Evolutionary conservation across 2,329 filamentous ascomycete species (phyloP).

Genomic region (Pseudonectria buxi): DNA sequence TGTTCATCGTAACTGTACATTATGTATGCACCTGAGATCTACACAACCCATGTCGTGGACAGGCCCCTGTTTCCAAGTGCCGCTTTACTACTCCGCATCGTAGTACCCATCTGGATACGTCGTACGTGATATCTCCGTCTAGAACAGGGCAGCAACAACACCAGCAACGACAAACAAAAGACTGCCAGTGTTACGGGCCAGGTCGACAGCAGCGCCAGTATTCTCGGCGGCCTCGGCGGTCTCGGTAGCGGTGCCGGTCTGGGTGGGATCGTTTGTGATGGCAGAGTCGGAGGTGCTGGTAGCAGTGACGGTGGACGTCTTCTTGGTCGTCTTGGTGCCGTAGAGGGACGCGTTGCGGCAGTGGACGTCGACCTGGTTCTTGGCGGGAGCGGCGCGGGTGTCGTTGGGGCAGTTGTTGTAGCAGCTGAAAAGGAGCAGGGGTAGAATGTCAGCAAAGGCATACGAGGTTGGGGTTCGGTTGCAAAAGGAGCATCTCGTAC

Average conservation of each 20-base stretch:
- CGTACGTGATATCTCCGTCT: conserved; percentile 9
- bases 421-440: conserved; percentile 35
- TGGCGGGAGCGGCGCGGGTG: conserved; percentile 26
- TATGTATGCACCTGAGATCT: not conserved
- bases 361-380: conserved; percentile 35
- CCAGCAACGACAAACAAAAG: conserved; percentile 32
- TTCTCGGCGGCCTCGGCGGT: conserved; percentile 19
- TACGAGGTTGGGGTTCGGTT: too few species aligned
- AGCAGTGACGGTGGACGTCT: conserved; percentile 14
- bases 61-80: not conserved
- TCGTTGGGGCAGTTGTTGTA: conserved; percentile 53
- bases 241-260: conserved; percentile 14
- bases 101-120: too few species aligned
- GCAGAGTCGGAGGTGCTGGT: conserved; percentile 15
- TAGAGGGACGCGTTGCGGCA: conserved; percentile 41
- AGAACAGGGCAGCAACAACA: conserved; percentile 32
- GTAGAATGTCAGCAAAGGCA: too few species aligned
- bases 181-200: conserved; percentile 27
- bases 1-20: too few species aligned
- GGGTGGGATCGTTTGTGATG: conserved; percentile 9
- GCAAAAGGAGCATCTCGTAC: too few species aligned
- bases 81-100: not conserved
- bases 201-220: conserved; percentile 19
- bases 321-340: conserved; percentile 27
- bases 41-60: not conserved